These are phyloP conservation scores for Vitis labrusca DNA, from an alignment of 164 flowering plant species.

Conservation along the genomic window DNA sequence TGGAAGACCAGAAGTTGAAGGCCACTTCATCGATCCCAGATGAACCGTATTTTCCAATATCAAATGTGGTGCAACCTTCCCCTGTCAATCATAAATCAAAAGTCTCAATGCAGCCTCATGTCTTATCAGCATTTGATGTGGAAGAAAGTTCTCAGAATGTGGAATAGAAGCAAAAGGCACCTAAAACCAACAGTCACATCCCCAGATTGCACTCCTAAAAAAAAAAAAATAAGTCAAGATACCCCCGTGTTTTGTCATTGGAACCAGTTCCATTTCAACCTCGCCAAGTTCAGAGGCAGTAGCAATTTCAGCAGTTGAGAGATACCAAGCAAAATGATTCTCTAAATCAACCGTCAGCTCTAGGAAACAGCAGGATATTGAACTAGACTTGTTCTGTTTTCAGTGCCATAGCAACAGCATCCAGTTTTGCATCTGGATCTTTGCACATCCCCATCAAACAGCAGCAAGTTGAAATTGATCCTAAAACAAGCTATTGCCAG, in stretches of 20 bases:
- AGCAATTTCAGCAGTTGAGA: no score
- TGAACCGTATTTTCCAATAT: conserved; percentile 12
- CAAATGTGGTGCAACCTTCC: conserved; percentile 6
- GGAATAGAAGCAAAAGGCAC: conserved; percentile 12
- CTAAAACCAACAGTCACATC: conserved; percentile 2
- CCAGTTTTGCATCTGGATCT: conserved; percentile 92
- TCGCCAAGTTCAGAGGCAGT: no score
- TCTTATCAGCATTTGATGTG: neutral
- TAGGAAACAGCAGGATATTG: conserved; percentile 88
- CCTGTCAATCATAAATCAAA: conserved; percentile 7
- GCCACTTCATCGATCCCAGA: conserved; percentile 19
- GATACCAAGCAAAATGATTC: no score
- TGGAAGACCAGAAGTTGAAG: conserved; percentile 20
- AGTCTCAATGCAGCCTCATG: conserved; percentile 5
- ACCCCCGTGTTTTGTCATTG: no score
- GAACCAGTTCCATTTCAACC: no score
- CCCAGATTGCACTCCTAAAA: no score
- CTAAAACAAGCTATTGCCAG: no score
- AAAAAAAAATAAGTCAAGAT: no score
- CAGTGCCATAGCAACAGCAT: conserved; percentile 90
- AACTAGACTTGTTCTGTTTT: conserved; percentile 95
- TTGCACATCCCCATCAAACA: conserved; percentile 37
- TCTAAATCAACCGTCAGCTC: conserved; percentile 29
- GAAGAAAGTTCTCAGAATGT: conserved; percentile 19
- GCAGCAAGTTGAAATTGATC: no score